A percentile compares a stretch with the other conserved stretches of the same genome.
These are phyloP conservation scores for Dillenia suffruticosa DNA, from an alignment of 164 flowering plant species.

Conservation along the genomic window DNA sequence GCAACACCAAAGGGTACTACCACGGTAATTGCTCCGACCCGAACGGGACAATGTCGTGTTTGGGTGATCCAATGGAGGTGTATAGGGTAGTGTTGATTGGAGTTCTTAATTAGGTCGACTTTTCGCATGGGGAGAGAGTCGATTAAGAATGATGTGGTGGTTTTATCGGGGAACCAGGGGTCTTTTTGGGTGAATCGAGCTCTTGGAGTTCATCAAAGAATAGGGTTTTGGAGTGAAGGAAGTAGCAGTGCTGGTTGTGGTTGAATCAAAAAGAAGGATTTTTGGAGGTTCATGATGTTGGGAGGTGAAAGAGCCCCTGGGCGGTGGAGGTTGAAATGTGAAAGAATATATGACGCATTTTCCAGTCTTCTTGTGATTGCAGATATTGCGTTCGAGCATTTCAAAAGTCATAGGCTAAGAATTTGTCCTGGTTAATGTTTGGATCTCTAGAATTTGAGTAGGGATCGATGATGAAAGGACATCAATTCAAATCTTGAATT, in stretches of 20 bases:
- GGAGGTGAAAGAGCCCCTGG: constrained; percentile 69
- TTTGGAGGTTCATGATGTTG: constrained; percentile 33
- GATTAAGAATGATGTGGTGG: constrained; percentile 37
- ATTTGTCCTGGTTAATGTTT: too few relatives aligned
- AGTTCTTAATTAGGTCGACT: constrained; percentile 54
- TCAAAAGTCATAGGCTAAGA: constrained; percentile 16
- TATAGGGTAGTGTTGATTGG: too few relatives aligned
- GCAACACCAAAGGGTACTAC: constrained; percentile 65
- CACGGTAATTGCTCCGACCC: constrained; percentile 79
- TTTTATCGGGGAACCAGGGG: constrained; percentile 67
- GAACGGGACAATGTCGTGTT: constrained; percentile 69
- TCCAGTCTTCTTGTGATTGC: too few relatives aligned
- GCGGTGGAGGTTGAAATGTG: constrained; percentile 52
- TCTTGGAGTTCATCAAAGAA: neutral
- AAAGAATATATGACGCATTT: constrained; percentile 54
- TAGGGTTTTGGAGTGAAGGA: constrained; percentile 17
- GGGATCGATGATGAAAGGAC: too few relatives aligned
- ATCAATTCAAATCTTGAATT: too few relatives aligned
- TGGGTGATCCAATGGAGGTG: constrained; percentile 27
- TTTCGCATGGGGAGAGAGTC: constrained; percentile 55
- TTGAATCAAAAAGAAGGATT: constrained; percentile 10
- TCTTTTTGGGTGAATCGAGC: constrained; percentile 39
- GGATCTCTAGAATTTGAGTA: too few relatives aligned
- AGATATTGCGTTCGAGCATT: constrained; percentile 16
- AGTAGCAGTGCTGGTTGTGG: neutral